Evolutionary conservation across 139 green algal genomes (phyloP).

Genomic region (Micractinium conductrix): DNA sequence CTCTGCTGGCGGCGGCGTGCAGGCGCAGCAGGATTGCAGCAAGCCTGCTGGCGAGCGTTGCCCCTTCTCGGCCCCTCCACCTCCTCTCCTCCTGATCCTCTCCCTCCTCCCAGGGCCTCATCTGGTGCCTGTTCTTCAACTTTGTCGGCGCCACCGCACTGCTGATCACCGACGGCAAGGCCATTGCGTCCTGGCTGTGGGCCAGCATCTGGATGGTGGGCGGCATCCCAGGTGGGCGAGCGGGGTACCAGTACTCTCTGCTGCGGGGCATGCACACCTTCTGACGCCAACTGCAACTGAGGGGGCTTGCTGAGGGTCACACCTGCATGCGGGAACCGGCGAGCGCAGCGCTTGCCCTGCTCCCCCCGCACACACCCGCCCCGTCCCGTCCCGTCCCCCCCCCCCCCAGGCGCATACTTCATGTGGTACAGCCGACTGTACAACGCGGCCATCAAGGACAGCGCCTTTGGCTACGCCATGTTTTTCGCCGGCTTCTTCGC

Average conservation of each 20-base stretch:
- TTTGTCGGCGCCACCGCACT: slow-evolving; percentile 45
- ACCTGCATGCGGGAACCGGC: too few relatives aligned
- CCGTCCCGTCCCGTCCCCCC: too few relatives aligned
- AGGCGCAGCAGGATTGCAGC: not conserved
- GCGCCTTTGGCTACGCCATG: slow-evolving; percentile 51
- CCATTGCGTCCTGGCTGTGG: slow-evolving; percentile 53
- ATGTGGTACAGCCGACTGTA: slow-evolving; percentile 69
- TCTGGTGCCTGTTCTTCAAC: slow-evolving; percentile 59
- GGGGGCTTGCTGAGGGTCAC: too few relatives aligned
- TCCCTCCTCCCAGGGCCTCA: slow-evolving; percentile 38
- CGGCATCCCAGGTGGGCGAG: slow-evolving; percentile 57
- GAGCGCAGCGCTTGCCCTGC: not conserved
- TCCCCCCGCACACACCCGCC: too few relatives aligned
- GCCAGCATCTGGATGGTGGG: slow-evolving; percentile 51
- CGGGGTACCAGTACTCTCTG: too few relatives aligned
- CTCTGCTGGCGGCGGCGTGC: not conserved
- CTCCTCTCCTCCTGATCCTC: too few relatives aligned
- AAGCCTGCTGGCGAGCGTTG: too few relatives aligned
- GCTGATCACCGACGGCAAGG: slow-evolving; percentile 35
- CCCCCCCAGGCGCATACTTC: slow-evolving; percentile 37
- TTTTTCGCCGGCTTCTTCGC: slow-evolving; percentile 58
- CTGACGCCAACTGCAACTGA: too few relatives aligned
- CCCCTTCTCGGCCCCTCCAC: not conserved
- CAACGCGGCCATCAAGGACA: slow-evolving; percentile 66
- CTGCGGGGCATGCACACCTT: slow-evolving; percentile 41